Evolutionary conservation across 306 rosid genomes (phyloP).

Genomic region (Cucumis cinereus): DNA sequence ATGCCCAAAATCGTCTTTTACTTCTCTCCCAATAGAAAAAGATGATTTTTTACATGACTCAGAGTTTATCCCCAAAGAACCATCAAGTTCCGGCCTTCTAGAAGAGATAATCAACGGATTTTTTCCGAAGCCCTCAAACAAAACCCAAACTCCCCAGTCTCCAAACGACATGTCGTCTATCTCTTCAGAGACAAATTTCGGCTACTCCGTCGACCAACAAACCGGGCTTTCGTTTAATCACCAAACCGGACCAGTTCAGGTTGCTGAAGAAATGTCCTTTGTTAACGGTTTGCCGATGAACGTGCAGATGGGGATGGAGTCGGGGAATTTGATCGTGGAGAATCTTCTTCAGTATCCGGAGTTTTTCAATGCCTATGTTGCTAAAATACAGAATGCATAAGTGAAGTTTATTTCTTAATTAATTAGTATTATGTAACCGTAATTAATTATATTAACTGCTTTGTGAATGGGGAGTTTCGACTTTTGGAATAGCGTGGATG

Average conservation of each 20-base stretch:
- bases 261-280: constrained; percentile 5
- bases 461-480: background rate
- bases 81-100: constrained; percentile 57
- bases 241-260: constrained; percentile 13
- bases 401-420: no score
- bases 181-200: background rate
- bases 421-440: background rate
- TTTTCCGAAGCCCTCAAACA: constrained; percentile 24
- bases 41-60: constrained; percentile 4
- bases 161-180: background rate
- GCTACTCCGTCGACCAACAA: background rate
- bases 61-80: constrained; percentile 34
- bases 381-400: constrained; percentile 42
- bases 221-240: background rate
- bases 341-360: constrained; percentile 49
- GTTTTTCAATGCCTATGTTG: constrained; percentile 24
- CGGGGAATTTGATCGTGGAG: constrained; percentile 11
- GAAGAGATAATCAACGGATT: constrained; percentile 59
- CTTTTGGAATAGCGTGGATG: background rate
- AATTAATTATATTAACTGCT: background rate
- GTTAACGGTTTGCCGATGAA: constrained; percentile 19
- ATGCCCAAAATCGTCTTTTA: background rate
- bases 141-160: background rate
- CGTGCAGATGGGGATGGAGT: constrained; percentile 2
- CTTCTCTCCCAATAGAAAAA: background rate